Base-by-base conservation (phyloP, 345 rosid genomes). In the Eutrema yunnanense region DNA sequence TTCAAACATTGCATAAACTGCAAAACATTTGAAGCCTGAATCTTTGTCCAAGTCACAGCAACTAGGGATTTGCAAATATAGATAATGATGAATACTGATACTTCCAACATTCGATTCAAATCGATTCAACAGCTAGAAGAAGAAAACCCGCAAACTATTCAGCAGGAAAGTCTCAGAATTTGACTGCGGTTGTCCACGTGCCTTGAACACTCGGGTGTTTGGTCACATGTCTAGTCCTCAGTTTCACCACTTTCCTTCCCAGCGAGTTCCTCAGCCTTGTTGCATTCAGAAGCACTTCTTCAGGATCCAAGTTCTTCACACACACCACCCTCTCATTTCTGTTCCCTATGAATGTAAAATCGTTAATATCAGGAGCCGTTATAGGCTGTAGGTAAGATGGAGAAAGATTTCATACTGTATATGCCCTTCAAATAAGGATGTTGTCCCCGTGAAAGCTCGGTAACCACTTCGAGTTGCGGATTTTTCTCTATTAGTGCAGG, bases 191-290 rank as follows among this genome's bases (percentile, higher is more conserved):
- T 2, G 92, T 80, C 99, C 99, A 90, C 0, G 93, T 89, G 62
- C 96, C 99, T 76, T 91, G 97, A 63, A 91, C 97, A 10, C 96
- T 88, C 0, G 96, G 97, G 51, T 88, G 88, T 58, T 82, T 82
- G 32, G 93, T 92, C 14, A 88, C 86, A 66, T 91, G 93, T 62
- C 96, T 84, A 0, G 97, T 95, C 78, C 78, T 86, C 46, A 89
- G 78, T 73, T 90, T 88, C 55, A 87, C 80, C 38, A 92, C 97
- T 72, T 92, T 91, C 77, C 96, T 85, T 48, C 97, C 99, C 66
- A 89, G 57, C 0, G 93, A 79, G 54, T 87, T 90, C 79, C 97
- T 88, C 16, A 95, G 76, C 83, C 93, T 81, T 8, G 85, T 87
- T 2, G 96, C 95, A 22, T 85, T 82, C 19, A 84, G 44, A 38